Evolutionary conservation across 2,329 filamentous ascomycete genomes (phyloP).

Genomic region (Exserohilum turcica): DNA sequence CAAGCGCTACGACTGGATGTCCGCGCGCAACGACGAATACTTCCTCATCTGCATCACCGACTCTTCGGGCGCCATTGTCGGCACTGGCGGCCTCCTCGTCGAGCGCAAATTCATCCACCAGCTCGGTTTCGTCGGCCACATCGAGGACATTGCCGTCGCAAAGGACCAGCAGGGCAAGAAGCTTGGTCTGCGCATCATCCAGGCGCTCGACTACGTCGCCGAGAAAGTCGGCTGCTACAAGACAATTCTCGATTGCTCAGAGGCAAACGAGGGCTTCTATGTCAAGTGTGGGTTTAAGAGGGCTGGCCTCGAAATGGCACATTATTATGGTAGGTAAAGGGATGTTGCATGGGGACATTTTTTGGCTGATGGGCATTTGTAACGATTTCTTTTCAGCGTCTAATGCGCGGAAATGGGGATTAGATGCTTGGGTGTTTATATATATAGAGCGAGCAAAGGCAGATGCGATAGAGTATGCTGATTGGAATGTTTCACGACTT

Average conservation of each 20-base stretch:
- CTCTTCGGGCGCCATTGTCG: slow-evolving; percentile 73
- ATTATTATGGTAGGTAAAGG: slow-evolving; percentile 69
- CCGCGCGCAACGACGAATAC: slow-evolving; percentile 74
- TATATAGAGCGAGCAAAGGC: background rate
- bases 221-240: slow-evolving; percentile 93
- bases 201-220: slow-evolving; percentile 88
- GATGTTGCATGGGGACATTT: background rate
- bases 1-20: slow-evolving; percentile 82
- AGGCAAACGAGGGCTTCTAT: slow-evolving; percentile 96
- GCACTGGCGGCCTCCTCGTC: slow-evolving; percentile 85
- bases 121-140: slow-evolving; percentile 85
- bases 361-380: slow-evolving; percentile 6
- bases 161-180: slow-evolving; percentile 98
- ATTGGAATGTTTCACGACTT: background rate
- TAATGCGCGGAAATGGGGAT: background rate
- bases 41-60: slow-evolving; percentile 88
- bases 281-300: slow-evolving; percentile 95
- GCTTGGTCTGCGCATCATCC: slow-evolving; percentile 87
- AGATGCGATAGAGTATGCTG: background rate
- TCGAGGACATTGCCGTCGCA: slow-evolving; percentile 95
- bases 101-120: slow-evolving; percentile 93
- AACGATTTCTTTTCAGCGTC: slow-evolving; percentile 1
- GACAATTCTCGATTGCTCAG: slow-evolving; percentile 94
- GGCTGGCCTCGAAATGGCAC: slow-evolving; percentile 93
- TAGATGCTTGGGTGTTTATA: background rate